Percentiles rank a stretch among this genome's conserved stretches.
These are phyloP conservation scores for Nakaseomyces uthaithaninus DNA, from an alignment of 1,139 yeast species.

Conservation along the genomic window DNA sequence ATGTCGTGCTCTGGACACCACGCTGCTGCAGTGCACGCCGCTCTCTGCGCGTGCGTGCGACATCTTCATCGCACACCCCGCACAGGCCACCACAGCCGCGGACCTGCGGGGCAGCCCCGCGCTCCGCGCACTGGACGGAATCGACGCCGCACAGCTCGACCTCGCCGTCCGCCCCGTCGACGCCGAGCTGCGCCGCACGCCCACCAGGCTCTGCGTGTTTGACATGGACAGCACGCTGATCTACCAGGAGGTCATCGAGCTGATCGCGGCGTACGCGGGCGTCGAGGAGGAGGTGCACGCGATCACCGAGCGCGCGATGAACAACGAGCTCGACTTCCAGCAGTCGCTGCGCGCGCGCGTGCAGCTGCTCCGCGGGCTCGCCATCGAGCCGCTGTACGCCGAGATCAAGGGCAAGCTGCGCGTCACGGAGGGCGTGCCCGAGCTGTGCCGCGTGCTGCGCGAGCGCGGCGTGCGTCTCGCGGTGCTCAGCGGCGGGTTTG, in stretches of 20 bases:
- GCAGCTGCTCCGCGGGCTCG: constrained; percentile 67
- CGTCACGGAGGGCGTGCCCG: constrained; percentile 77
- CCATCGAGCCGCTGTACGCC: constrained; percentile 65
- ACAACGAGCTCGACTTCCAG: constrained; percentile 88
- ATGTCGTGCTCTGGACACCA: neutral
- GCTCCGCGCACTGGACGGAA: constrained; percentile 2
- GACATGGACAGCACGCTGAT: constrained; percentile 98
- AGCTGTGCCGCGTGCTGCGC: constrained; percentile 57
- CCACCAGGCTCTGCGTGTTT: constrained; percentile 68
- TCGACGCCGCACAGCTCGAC: constrained; percentile 32
- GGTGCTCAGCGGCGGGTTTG: constrained; percentile 91
- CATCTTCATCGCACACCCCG: constrained; percentile 10
- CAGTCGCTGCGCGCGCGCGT: constrained; percentile 76
- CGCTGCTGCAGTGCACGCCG: constrained; percentile 6
- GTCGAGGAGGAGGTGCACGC: constrained; percentile 68
- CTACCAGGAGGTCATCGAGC: constrained; percentile 91
- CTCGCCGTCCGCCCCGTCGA: constrained; percentile 40
- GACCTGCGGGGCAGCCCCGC: no score
- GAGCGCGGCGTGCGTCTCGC: constrained; percentile 61
- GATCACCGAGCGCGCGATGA: constrained; percentile 94
- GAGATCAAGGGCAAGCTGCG: constrained; percentile 60
- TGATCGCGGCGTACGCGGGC: constrained; percentile 82
- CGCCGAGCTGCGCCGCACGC: constrained; percentile 35
- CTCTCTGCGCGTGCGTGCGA: constrained; percentile 19
- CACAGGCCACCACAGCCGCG: neutral